Percentiles rank a stretch among this genome's conserved stretches.
These are phyloP conservation scores for Hypoxylon sp. DNA, from an alignment of 2,329 filamentous ascomycete genomes.

Conservation along the genomic window DNA sequence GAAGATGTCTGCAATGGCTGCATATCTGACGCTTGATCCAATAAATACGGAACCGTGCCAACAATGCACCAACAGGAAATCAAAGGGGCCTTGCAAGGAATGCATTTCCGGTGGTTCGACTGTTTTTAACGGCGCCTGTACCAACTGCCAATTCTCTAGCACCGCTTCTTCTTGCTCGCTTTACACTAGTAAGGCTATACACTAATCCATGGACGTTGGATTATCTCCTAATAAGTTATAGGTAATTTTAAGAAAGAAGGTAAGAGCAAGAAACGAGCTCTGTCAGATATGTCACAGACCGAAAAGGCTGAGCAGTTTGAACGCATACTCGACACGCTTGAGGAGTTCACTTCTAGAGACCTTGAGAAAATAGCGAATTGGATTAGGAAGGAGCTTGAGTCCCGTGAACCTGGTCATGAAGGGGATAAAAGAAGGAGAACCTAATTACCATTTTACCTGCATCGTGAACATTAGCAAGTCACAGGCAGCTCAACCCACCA, in stretches of 20 bases:
- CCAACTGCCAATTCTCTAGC: neutral
- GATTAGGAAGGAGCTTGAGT: neutral
- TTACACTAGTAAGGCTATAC: no score
- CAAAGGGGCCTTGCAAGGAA: neutral
- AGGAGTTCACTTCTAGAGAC: neutral
- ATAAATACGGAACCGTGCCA: neutral
- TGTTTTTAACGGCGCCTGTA: conserved; percentile 1
- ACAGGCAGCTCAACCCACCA: neutral
- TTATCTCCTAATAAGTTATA: no score
- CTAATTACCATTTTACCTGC: neutral
- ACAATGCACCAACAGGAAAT: neutral
- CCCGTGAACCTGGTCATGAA: neutral
- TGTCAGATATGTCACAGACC: no score
- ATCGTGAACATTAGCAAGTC: neutral
- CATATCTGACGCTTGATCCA: neutral
- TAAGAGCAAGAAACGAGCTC: no score
- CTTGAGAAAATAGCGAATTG: neutral
- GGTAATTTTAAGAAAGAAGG: no score
- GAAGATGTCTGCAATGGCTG: neutral
- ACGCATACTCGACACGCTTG: no score
- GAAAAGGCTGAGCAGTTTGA: no score
- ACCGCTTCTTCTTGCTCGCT: no score
- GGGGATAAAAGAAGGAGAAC: neutral
- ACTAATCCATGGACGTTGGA: no score
- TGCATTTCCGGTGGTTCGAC: neutral